Base-by-base conservation (phyloP, 768 basidiomycete species). In the Trametes meyenii region DNA sequence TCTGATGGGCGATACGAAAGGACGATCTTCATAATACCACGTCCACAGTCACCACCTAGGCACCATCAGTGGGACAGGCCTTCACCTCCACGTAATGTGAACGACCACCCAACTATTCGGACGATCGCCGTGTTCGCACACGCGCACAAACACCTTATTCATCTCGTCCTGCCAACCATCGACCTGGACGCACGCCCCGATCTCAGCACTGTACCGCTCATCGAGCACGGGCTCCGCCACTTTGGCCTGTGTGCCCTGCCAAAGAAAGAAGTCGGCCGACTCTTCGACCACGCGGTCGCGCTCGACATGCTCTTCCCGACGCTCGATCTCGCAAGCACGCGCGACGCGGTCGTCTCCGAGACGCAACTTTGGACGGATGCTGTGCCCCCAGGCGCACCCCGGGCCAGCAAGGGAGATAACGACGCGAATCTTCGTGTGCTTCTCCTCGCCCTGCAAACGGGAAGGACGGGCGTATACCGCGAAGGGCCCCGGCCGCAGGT, bases 221-320 rank as follows among this genome's bases (percentile, higher is more conserved):
- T 58, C 36, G 56, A 29, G 16, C 56, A 58, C 56, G 14, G 23
- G 23, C 56, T 58, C 26, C 38, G 48, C 23, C 38, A 49, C 11
- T 29, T 58, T 26, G 19, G 24, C 24, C 23, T 60, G 1, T 26
- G 19, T 14, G 4, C 13, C 16, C 44, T 60, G 14, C 44, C 11
- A 1, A 21, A 10, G 29, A 33, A 33, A 33, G 29, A 33, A 5
- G 56, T 23, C 43, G 33, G 45, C 35, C 19, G 7, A 14, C 26
- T 61, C 23, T 50, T 33, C 46, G 13, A 48, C 23, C 23, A 42
- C 16, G 60, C 60, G 19, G 10, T 19, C 38, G 60, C 52, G 26
- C 45, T 61, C 26, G 60, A 61, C 38, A 48, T 26, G 38, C 52
- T 61, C 24, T 61, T 61, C 40, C 60, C 60, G n/a, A 12, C 14